A percentile compares a stretch with the other conserved stretches of the same genome.
These are phyloP conservation scores for Phytophthora syringae DNA, from an alignment of 352 stramenopile species.

Conservation along the genomic window DNA sequence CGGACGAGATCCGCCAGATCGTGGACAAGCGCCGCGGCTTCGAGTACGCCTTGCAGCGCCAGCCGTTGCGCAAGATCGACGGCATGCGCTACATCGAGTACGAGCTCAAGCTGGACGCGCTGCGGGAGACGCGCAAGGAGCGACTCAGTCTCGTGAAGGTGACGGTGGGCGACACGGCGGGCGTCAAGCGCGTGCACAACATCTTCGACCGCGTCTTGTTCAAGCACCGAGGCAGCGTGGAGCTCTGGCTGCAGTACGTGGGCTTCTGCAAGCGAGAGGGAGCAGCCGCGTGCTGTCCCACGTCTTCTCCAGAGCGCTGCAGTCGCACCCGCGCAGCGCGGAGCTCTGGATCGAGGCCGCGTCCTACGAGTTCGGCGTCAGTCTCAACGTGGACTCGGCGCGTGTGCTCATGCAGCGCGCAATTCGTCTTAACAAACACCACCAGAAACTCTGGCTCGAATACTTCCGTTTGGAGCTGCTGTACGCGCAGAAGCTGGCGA, in stretches of 20 bases:
- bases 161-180: slow-evolving; percentile 75
- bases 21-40: slow-evolving; percentile 90
- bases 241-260: slow-evolving; percentile 93
- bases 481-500: slow-evolving; percentile 91
- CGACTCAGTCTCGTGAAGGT: slow-evolving; percentile 72
- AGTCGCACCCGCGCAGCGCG: slow-evolving; percentile 85
- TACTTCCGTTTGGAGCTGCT: slow-evolving; percentile 92
- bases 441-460: slow-evolving; percentile 88
- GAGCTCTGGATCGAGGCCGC: slow-evolving; percentile 92
- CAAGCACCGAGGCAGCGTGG: slow-evolving; percentile 89
- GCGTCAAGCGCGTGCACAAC: slow-evolving; percentile 75
- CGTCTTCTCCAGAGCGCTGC: slow-evolving; percentile 87
- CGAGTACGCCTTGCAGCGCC: slow-evolving; percentile 92
- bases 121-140: slow-evolving; percentile 85
- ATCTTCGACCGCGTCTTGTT: slow-evolving; percentile 90
- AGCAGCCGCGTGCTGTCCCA: slow-evolving; percentile 75
- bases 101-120: slow-evolving; percentile 93
- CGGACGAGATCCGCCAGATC: slow-evolving; percentile 91
- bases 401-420: too few relatives aligned
- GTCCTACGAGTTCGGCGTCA: slow-evolving; percentile 90
- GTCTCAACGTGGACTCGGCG: slow-evolving; percentile 89
- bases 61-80: slow-evolving; percentile 91
- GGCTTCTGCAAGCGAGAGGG: slow-evolving; percentile 83
- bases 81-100: slow-evolving; percentile 94
- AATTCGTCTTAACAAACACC: slow-evolving; percentile 89